Conservation (phyloP, 1,284 basidiomycete genomes). For the Cutaneotrichosporon dermatis region DNA sequence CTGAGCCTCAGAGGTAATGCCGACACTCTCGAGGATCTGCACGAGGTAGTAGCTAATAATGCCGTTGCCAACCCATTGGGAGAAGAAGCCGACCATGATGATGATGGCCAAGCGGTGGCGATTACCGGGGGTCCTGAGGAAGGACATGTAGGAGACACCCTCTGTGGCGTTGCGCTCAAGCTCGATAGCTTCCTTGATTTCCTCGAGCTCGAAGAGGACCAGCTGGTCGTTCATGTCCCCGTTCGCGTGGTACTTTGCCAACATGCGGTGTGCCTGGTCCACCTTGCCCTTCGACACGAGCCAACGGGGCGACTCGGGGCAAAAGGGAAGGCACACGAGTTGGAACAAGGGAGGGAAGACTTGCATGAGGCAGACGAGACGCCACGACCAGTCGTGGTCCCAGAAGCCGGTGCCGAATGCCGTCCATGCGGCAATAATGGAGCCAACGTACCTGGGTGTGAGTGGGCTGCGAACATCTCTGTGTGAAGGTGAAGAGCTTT, state of each 20-base stretch:
- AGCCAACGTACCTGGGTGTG: conserved; percentile 9
- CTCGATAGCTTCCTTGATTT: conserved; percentile 35
- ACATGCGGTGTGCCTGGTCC: conserved; percentile 32
- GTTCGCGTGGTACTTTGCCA: conserved; percentile 33
- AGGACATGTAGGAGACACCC: conserved; percentile 9
- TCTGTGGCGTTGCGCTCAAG: conserved; percentile 52
- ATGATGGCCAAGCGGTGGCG: conserved; percentile 53
- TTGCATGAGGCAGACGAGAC: conserved; percentile 22
- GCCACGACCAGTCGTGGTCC: conserved; percentile 17
- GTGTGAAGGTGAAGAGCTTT: background rate
- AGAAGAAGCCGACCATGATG: conserved; percentile 51
- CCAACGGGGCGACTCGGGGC: conserved; percentile 41
- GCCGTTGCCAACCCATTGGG: conserved; percentile 16
- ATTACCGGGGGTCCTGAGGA: conserved; percentile 42
- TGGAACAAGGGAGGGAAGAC: conserved; percentile 1
- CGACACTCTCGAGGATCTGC: conserved; percentile 15
- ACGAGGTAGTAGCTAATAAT: conserved; percentile 13
- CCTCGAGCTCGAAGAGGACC: conserved; percentile 24
- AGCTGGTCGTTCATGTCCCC: conserved; percentile 25
- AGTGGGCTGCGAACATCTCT: background rate
- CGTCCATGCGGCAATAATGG: conserved; percentile 17
- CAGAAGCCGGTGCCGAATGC: conserved; percentile 12
- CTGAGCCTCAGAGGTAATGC: conserved; percentile 13
- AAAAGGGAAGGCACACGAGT: conserved; percentile 20
- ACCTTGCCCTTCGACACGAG: conserved; percentile 28